Evolutionary conservation across 805 yeast genomes (phyloP).

Genomic region (Ogataea nakhonphanomensis): DNA sequence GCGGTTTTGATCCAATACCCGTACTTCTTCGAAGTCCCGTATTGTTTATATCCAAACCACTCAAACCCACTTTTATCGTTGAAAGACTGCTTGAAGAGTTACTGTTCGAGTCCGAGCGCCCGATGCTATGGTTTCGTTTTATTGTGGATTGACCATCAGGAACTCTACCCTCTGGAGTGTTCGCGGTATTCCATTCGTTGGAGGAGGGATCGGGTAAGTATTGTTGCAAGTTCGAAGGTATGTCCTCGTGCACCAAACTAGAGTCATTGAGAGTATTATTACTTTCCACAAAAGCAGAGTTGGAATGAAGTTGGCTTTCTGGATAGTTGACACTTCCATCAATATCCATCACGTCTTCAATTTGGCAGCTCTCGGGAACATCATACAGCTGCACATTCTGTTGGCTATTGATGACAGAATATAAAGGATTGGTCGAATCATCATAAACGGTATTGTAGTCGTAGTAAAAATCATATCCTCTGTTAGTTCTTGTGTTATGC

Average conservation of each 20-base stretch:
- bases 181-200: too few relatives aligned
- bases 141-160: neutral
- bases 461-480: slow-evolving; percentile 76
- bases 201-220: neutral
- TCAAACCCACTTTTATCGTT: slow-evolving; percentile 31
- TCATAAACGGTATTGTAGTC: slow-evolving; percentile 77
- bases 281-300: neutral
- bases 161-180: neutral
- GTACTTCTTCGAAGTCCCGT: slow-evolving; percentile 29
- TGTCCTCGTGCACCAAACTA: neutral
- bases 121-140: slow-evolving; percentile 18
- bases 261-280: neutral
- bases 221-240: slow-evolving; percentile 1
- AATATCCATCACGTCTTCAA: slow-evolving; percentile 29
- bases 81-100: slow-evolving; percentile 20
- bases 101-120: slow-evolving; percentile 14
- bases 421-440: slow-evolving; percentile 45
- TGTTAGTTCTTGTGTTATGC: slow-evolving; percentile 66
- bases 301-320: too few relatives aligned
- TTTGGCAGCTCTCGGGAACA: slow-evolving; percentile 41
- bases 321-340: slow-evolving; percentile 10
- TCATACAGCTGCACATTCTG: slow-evolving; percentile 33
- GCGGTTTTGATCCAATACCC: slow-evolving; percentile 31
- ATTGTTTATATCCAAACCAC: slow-evolving; percentile 30
- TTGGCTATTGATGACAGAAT: slow-evolving; percentile 18